Conservation (phyloP, 192 early-diverging fungal species). For the Obelidium mucronatum region DNA sequence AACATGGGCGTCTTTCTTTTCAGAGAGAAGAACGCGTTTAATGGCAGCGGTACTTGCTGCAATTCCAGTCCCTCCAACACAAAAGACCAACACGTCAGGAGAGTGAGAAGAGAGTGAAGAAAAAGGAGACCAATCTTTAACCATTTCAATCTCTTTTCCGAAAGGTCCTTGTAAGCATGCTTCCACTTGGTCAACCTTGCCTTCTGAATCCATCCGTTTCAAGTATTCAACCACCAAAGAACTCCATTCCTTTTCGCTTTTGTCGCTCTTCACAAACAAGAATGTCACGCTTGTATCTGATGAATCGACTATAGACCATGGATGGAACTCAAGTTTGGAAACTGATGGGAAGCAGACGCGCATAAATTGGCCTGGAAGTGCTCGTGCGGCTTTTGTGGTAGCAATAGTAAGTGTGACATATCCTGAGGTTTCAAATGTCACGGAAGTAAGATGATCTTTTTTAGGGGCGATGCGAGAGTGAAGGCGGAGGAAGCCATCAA, state of each 20-base stretch:
- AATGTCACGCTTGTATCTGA: background rate
- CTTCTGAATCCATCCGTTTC: too few species aligned
- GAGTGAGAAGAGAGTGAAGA: too few species aligned
- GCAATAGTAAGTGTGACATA: constrained; percentile 66
- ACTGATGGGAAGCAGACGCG: constrained; percentile 76
- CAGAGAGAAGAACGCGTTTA: background rate
- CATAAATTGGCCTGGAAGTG: constrained; percentile 76
- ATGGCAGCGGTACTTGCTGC: constrained; percentile 2
- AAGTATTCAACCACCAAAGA: too few species aligned
- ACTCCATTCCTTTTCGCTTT: too few species aligned
- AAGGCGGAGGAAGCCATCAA: constrained; percentile 70
- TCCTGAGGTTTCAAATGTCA: constrained; percentile 60
- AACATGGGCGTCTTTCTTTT: too few species aligned
- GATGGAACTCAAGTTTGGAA: too few species aligned
- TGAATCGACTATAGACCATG: constrained; percentile 74
- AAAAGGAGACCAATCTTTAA: too few species aligned
- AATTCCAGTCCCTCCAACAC: too few species aligned
- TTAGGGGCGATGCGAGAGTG: constrained; percentile 51
- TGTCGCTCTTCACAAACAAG: too few species aligned
- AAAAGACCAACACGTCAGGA: constrained; percentile 12
- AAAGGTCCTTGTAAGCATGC: constrained; percentile 23
- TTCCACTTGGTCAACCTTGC: too few species aligned
- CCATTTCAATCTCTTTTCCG: constrained; percentile 10
- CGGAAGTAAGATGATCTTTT: constrained; percentile 62
- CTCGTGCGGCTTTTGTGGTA: constrained; percentile 49